These are phyloP conservation scores for Boletus calvinii DNA, from an alignment of 1,284 basidiomycete genomes.

Conservation along the genomic window DNA sequence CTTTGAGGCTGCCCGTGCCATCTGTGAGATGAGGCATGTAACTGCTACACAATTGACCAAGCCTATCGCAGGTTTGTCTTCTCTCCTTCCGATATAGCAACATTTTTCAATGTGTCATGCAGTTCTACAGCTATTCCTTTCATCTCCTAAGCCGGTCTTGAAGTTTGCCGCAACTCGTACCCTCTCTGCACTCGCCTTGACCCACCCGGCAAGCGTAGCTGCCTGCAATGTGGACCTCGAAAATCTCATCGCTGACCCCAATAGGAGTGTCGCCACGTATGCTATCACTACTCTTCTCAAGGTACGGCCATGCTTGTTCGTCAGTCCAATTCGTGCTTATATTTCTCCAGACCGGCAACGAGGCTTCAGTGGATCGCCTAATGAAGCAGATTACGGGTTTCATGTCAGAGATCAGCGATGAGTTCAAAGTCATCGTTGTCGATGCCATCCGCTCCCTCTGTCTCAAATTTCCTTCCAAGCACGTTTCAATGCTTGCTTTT, in stretches of 20 bases:
- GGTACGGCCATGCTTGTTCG: conserved; percentile 40
- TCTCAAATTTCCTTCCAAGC: conserved; percentile 98
- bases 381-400: conserved; percentile 99
- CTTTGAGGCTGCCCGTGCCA: conserved; percentile 95
- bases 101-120: conserved; percentile 7
- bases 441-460: conserved; percentile 97
- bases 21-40: conserved; percentile 93
- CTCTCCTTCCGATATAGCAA: conserved; percentile 3
- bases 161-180: conserved; percentile 99
- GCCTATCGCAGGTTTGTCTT: conserved; percentile 75
- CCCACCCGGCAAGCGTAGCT: conserved; percentile 84
- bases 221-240: conserved; percentile 98
- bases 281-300: conserved; percentile 98
- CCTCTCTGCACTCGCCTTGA: conserved; percentile 83
- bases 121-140: conserved; percentile 93
- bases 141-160: conserved; percentile 89
- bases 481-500: conserved; percentile 93
- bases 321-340: conserved; percentile 6
- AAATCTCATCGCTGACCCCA: conserved; percentile 94
- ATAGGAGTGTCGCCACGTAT: conserved; percentile 96
- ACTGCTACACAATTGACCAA: conserved; percentile 77
- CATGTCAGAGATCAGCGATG: conserved; percentile 99
- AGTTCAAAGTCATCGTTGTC: conserved; percentile 99
- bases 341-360: conserved; percentile 82
- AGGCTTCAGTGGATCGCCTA: conserved; percentile 96